Evolutionary conservation across 192 early-diverging fungal genomes (phyloP), one percentile per base, ranked within the genome.

Genomic region (Pilaira anomala): DNA sequence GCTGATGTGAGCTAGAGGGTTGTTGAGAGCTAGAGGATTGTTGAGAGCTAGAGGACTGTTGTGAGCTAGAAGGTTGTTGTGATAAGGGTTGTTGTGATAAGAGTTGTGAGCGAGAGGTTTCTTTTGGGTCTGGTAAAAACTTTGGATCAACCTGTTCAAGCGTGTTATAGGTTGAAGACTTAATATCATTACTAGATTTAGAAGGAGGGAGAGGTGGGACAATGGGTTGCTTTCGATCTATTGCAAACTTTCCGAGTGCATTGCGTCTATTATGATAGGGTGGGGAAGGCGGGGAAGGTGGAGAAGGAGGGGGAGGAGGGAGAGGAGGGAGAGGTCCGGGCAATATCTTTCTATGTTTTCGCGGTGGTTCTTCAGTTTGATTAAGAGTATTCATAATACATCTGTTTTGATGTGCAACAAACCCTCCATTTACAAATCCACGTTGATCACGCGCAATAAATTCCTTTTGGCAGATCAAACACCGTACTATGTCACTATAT

Each of bases 391-490:
- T 42, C 33, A 40, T 63, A 13, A 58, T 29, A 26, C 61, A 70
- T 2, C 62, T 36, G 8, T 64, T 70, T 40, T 70, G 62, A 48
- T 70, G 68, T 14, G 61, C 51, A 16, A 62, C 64, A 28, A 62
- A 63, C 0, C 68, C 68, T 8, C 54, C 45, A 33, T 70, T 70
- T 48, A 61, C 28, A 24, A 57, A 70, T 26, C 68, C 68, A 26
- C 68, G 68, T 44, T 70, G 68, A 24, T 70, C 62, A 42, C 18
- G 59, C 11, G 36, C 49, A 18, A 42, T 54, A 41, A 70, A 70
- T 19, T 58, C 12, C 29, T 59, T 61, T 30, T 29, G 18, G 30
- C 68, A 70, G 6, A 70, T 22, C 11, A 14, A 21, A 21, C 68
- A 70, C 18, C 39, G 13, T 40, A 63, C 11, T 7, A 11, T 30